Conservation (phyloP, 225 moss, liverwort and hornwort species). For the Thuidium tamariscinum region DNA sequence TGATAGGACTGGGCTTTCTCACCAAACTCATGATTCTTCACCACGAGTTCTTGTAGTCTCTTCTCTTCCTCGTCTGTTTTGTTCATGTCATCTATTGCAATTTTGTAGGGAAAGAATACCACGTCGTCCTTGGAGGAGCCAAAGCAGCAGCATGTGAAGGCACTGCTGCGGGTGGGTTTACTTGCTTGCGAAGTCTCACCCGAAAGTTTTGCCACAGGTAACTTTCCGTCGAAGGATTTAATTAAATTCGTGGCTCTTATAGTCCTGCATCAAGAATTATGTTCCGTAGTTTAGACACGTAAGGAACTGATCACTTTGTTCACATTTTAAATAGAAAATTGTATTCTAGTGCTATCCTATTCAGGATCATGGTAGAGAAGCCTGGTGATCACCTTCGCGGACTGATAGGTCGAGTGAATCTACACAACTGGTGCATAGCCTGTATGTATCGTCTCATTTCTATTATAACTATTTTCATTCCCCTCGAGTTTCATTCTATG, state of each 20-base stretch:
- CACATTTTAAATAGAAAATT: neutral
- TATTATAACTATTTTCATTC: neutral
- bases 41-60: neutral
- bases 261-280: neutral
- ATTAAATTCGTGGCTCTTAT: neutral
- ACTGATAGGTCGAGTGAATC: neutral
- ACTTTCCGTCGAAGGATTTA: neutral
- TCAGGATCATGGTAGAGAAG: neutral
- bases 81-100: neutral
- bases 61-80: neutral
- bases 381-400: neutral
- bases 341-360: neutral
- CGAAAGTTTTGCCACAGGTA: slow-evolving; percentile 35
- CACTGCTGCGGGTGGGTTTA: slow-evolving; percentile 23
- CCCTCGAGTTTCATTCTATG: neutral
- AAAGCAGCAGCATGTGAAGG: slow-evolving; percentile 18
- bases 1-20: neutral
- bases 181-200: slow-evolving; percentile 42
- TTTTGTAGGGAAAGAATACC: neutral
- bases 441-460: neutral
- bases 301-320: neutral
- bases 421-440: neutral
- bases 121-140: neutral
- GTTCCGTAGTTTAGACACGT: neutral
- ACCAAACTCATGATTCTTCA: neutral